Evolutionary conservation across 345 rosid genomes (phyloP).

Genomic region (Aegle marmelos): DNA sequence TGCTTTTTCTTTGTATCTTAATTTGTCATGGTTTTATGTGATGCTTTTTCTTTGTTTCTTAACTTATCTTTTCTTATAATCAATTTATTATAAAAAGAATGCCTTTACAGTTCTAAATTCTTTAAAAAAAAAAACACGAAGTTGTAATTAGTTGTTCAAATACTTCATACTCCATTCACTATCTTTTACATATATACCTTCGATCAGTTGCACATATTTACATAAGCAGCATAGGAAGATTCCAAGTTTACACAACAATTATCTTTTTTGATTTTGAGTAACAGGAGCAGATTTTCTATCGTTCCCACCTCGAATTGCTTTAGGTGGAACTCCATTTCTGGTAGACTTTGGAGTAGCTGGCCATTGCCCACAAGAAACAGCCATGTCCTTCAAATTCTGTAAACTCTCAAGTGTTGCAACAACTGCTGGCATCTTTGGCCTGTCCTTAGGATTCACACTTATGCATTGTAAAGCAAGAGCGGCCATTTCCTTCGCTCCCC

Average conservation of each 20-base stretch:
- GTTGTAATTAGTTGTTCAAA: neutral
- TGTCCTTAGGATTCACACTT: conserved; percentile 78
- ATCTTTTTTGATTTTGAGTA: conserved; percentile 24
- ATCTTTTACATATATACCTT: neutral
- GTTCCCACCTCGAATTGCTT: conserved; percentile 24
- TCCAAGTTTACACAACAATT: neutral
- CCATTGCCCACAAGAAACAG: conserved; percentile 69
- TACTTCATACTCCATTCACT: neutral
- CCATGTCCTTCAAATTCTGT: conserved; percentile 70
- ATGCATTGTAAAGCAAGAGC: conserved; percentile 61
- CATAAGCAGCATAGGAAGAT: neutral
- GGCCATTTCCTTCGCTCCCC: conserved; percentile 82
- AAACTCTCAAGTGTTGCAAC: conserved; percentile 65
- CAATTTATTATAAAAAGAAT: too few relatives aligned
- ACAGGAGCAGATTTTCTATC: conserved; percentile 45
- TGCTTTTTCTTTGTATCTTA: too few relatives aligned
- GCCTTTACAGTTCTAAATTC: fast-evolving
- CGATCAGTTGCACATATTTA: neutral
- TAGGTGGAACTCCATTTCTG: conserved; percentile 32
- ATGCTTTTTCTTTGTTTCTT: neutral
- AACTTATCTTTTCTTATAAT: too few relatives aligned
- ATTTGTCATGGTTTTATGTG: too few relatives aligned
- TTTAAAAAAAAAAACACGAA: too few relatives aligned
- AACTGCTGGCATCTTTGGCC: conserved; percentile 74
- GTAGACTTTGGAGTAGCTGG: conserved; percentile 37